phyloP scores from a whole-genome alignment of 2,329 filamentous ascomycete genomes.

The Dichotomopilus funicola region DNA sequence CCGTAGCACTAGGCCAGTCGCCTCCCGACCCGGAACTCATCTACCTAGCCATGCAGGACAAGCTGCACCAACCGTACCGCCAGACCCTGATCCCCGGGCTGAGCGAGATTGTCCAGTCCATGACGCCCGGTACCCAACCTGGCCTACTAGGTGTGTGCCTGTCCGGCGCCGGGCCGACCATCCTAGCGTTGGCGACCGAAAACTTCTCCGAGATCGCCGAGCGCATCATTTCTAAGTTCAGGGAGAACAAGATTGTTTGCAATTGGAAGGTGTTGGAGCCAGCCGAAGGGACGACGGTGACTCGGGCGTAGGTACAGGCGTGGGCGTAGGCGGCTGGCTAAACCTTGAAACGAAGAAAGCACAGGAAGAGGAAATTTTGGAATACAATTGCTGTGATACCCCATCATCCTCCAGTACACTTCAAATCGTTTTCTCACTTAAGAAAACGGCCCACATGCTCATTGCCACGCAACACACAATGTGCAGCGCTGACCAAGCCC shows the following conservation, averaged over 20 bases:
- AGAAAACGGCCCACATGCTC: too few species aligned
- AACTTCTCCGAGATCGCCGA: conserved; percentile 84
- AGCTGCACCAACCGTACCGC: conserved; percentile 93
- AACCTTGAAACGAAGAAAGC: background rate
- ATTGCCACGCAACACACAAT: too few species aligned
- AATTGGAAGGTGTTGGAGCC: conserved; percentile 84
- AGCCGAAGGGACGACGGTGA: conserved; percentile 55
- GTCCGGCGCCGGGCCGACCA: conserved; percentile 90
- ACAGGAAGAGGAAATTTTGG: background rate
- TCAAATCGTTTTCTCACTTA: too few species aligned
- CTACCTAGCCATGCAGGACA: conserved; percentile 97
- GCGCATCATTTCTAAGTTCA: conserved; percentile 69
- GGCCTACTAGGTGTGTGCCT: conserved; percentile 91
- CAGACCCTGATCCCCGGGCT: conserved; percentile 87
- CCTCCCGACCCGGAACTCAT: conserved; percentile 91
- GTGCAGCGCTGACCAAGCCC: too few species aligned
- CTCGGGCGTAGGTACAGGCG: conserved; percentile 7
- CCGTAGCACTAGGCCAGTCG: conserved; percentile 80
- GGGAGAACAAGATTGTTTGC: conserved; percentile 66
- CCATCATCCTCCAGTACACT: too few species aligned
- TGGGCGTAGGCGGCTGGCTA: conserved; percentile 3
- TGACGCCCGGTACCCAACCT: conserved; percentile 79
- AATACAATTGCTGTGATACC: too few species aligned
- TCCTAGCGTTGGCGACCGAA: conserved; percentile 82
- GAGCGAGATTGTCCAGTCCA: conserved; percentile 81